Evolutionary conservation across 805 yeast species (phyloP), one percentile per base, ranked within the genome.

Genomic region (Kodamaea hsintzibuensis): DNA sequence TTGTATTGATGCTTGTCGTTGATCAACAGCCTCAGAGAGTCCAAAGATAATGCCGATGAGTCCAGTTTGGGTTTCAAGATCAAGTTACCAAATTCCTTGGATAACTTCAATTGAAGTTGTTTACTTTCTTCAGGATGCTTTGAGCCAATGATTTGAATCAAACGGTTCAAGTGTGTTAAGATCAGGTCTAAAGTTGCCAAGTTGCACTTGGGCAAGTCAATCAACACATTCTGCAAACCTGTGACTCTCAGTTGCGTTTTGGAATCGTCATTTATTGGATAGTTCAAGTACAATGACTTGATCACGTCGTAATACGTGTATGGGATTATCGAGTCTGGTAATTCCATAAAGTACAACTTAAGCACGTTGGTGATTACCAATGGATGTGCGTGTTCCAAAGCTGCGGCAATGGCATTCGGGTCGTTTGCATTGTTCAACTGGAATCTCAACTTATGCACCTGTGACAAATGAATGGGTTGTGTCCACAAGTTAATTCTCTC

Each of bases 121-220:
- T 75, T 47, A 6, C 76, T 69, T 55, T 70, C 59, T 10, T 59
- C 73, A 51, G 57, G 65, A 60, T 62, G 71, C 66, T 64, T 80
- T 58, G 65, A 76, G 64, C 79, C 82, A 69, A 65, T 77, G 63
- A 65, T 74, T 51, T 66, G 70, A 27, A 86, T 80, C 53, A 90
- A 70, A 47, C 96, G 76, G 50, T 80, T 78, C 65, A 90, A 81
- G 68, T 90, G 96, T 1, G 91, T 84, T 39, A 86, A 79, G n/a
- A 90, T 69, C 1, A 92, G 91, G 66, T 88, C 92, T 51, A 90
- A 76, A 0, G 96, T 88, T 1, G 96, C 93, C 43, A 89, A 74
- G 62, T 86, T 88, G 45, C 87, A 78, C 50, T 85, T 82, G 17
- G 91, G 84, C 51, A 90, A 75, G 54, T 88, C 88, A 2, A 82